Conservation (phyloP, 75 land plant species). For the Ceratopteris richardii region DNA sequence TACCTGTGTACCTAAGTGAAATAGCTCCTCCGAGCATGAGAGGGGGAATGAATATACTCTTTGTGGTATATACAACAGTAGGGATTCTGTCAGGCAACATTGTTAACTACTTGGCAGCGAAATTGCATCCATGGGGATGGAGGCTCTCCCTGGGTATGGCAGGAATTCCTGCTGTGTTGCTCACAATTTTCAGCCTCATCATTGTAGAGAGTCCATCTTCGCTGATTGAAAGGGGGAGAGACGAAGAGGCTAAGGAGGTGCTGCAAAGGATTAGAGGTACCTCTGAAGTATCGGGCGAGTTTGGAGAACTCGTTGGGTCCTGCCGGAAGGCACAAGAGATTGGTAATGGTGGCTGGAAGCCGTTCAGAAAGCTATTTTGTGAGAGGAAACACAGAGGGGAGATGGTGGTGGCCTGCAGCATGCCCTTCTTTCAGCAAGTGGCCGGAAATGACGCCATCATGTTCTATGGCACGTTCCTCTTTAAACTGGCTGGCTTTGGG, state of each 20-base stretch:
- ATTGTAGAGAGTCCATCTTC: constrained; percentile 37
- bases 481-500: constrained; percentile 29
- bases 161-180: constrained; percentile 29
- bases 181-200: constrained; percentile 21
- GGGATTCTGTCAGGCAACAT: constrained; percentile 35
- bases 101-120: constrained; percentile 31
- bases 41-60: constrained; percentile 31
- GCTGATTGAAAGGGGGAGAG: constrained; percentile 29
- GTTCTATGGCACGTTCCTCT: constrained; percentile 34
- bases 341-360: constrained; percentile 6
- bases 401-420: constrained; percentile 12
- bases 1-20: constrained; percentile 41
- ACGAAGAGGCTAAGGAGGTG: constrained; percentile 18
- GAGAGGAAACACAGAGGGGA: constrained; percentile 18
- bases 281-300: constrained; percentile 17
- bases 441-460: constrained; percentile 34
- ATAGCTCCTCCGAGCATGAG: constrained; percentile 33
- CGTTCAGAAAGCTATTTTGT: constrained; percentile 15
- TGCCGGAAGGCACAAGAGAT: constrained; percentile 13
- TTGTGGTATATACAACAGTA: constrained; percentile 25
- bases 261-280: constrained; percentile 22
- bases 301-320: constrained; percentile 21
- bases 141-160: constrained; percentile 35
- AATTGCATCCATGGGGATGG: constrained; percentile 23
- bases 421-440: constrained; percentile 37